Conservation (phyloP, 2,329 filamentous ascomycete species). For the Fusarium tricinctum region DNA sequence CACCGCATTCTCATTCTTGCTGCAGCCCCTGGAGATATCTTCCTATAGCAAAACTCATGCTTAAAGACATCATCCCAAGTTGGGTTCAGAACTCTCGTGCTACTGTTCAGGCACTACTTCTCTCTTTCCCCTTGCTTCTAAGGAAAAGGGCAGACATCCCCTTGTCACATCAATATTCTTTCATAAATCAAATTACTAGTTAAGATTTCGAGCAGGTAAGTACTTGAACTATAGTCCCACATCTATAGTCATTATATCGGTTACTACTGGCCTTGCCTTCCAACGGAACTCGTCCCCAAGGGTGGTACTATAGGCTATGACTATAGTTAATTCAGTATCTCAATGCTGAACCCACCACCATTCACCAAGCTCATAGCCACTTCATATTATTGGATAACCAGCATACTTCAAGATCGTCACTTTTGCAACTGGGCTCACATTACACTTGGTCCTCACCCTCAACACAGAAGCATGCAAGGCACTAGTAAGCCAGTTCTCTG, state of each 20-base stretch:
- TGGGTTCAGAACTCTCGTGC: background rate
- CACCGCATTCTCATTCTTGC: too few species aligned
- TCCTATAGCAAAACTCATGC: too few species aligned
- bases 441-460: background rate
- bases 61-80: too few species aligned
- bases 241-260: slow-evolving; percentile 20
- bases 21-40: too few species aligned
- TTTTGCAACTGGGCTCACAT: background rate
- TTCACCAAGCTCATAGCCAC: slow-evolving; percentile 2
- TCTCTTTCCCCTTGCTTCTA: too few species aligned
- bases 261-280: slow-evolving; percentile 2
- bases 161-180: background rate
- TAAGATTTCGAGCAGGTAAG: slow-evolving; percentile 4
- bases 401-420: background rate
- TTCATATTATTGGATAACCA: background rate
- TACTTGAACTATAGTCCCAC: slow-evolving; percentile 18
- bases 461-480: background rate
- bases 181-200: background rate
- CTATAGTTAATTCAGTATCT: slow-evolving; percentile 1
- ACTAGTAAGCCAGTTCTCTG: slow-evolving; percentile 5
- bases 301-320: background rate
- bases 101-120: background rate
- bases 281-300: background rate
- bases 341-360: background rate
- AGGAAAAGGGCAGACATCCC: background rate